A percentile compares a stretch with the other conserved stretches of the same genome.
phyloP scores from a whole-genome alignment of 2,329 filamentous ascomycete genomes.

The Aspergillus ruber region DNA sequence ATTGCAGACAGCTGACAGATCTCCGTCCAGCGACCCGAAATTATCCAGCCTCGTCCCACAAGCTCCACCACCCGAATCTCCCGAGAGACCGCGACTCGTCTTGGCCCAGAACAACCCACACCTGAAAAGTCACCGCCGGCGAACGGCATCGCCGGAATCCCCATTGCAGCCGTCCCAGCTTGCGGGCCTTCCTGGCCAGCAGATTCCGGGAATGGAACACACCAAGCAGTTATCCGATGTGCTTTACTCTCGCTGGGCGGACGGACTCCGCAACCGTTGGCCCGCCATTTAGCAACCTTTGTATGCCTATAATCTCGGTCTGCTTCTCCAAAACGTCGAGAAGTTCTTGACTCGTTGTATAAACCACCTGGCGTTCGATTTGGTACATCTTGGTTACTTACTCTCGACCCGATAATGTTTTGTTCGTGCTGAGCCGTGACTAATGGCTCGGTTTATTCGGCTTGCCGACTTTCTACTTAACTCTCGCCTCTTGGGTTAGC shows the following conservation, averaged over 20 bases:
- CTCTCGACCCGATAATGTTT: not conserved
- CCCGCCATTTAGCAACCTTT: slow-evolving; percentile 25
- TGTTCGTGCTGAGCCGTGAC: too few relatives aligned
- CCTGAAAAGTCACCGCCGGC: slow-evolving; percentile 67
- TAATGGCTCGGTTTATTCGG: not conserved
- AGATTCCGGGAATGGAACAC: slow-evolving; percentile 78
- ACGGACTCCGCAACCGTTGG: slow-evolving; percentile 71
- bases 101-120: slow-evolving; percentile 80
- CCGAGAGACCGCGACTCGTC: slow-evolving; percentile 58
- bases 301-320: too few relatives aligned
- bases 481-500: slow-evolving; percentile 2
- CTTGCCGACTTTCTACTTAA: not conserved
- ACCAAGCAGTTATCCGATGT: slow-evolving; percentile 83
- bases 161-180: slow-evolving; percentile 32
- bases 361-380: slow-evolving; percentile 21
- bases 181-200: slow-evolving; percentile 50
- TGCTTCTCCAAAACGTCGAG: too few relatives aligned
- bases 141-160: slow-evolving; percentile 35
- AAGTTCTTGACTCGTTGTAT: slow-evolving; percentile 17
- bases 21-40: slow-evolving; percentile 28
- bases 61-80: slow-evolving; percentile 34
- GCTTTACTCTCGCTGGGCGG: slow-evolving; percentile 83
- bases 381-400: slow-evolving; percentile 9
- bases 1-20: not conserved
- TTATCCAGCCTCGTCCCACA: slow-evolving; percentile 34